These are phyloP conservation scores for Claviceps maximensis DNA, from an alignment of 2,329 filamentous ascomycete species.

Conservation along the genomic window DNA sequence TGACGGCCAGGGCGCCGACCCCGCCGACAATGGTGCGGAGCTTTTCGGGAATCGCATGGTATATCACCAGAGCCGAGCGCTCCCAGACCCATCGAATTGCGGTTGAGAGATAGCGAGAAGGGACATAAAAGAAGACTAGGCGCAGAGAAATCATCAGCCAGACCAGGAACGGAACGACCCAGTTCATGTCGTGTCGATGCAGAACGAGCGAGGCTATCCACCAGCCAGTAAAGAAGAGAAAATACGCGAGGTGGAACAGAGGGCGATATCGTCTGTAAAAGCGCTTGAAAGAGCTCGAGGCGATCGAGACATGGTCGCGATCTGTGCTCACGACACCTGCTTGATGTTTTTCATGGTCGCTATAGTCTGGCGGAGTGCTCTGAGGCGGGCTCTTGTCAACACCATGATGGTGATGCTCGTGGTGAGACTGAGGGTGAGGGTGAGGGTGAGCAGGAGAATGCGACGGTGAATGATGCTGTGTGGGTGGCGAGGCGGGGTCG, in stretches of 20 bases:
- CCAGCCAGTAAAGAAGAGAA: slow-evolving; percentile 42
- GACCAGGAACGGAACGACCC: slow-evolving; percentile 73
- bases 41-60: slow-evolving; percentile 51
- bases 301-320: slow-evolving; percentile 8
- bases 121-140: slow-evolving; percentile 60
- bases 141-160: slow-evolving; percentile 65
- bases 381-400: slow-evolving; percentile 12
- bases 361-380: slow-evolving; percentile 23
- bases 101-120: slow-evolving; percentile 50
- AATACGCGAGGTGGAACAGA: slow-evolving; percentile 32
- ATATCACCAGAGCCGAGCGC: slow-evolving; percentile 45
- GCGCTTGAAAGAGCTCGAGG: slow-evolving; percentile 13
- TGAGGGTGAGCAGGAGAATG: no score
- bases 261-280: slow-evolving; percentile 33
- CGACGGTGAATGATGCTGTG: no score
- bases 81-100: slow-evolving; percentile 58
- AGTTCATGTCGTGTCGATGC: slow-evolving; percentile 60
- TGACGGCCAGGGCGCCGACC: slow-evolving; percentile 50
- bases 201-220: slow-evolving; percentile 65
- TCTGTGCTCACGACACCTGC: slow-evolving; percentile 18
- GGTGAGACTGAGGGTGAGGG: slow-evolving; percentile 8
- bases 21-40: slow-evolving; percentile 51
- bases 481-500: no score
- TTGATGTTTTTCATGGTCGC: slow-evolving; percentile 26
- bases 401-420: slow-evolving; percentile 11